Conservation (phyloP, 2,329 filamentous ascomycete genomes). For the Lachnellula subtilissima region DNA sequence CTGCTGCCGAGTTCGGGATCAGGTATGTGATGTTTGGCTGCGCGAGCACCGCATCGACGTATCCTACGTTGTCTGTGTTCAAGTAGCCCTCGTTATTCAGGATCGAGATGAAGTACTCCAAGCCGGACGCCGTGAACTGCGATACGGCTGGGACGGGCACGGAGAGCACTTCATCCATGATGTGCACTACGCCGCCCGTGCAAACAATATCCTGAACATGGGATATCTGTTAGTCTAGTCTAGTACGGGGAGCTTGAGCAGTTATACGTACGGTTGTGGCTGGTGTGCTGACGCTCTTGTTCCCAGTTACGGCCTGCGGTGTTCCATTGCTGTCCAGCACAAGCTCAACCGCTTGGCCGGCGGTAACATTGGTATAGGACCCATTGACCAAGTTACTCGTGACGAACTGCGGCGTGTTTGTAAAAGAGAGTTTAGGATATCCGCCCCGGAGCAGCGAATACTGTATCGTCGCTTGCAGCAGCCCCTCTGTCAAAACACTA, state of each 20-base stretch:
- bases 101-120: constrained; percentile 18
- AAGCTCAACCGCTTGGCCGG: constrained; percentile 18
- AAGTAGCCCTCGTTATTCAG: constrained; percentile 10
- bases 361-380: constrained; percentile 20
- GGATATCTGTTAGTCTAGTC: neutral
- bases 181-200: constrained; percentile 50
- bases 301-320: constrained; percentile 12
- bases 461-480: constrained; percentile 13
- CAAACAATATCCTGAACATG: constrained; percentile 45
- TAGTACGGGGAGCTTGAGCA: neutral
- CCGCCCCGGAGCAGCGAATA: constrained; percentile 20
- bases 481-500: constrained; percentile 7
- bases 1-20: constrained; percentile 19
- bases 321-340: constrained; percentile 4
- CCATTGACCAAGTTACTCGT: constrained; percentile 11
- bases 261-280: constrained; percentile 9
- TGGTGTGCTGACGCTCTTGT: constrained; percentile 10
- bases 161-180: constrained; percentile 45
- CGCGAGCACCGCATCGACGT: constrained; percentile 11
- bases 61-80: constrained; percentile 6
- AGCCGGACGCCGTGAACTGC: constrained; percentile 7
- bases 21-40: constrained; percentile 21
- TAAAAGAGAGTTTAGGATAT: constrained; percentile 14
- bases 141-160: constrained; percentile 34
- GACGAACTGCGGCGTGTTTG: constrained; percentile 15